Evolutionary conservation across 768 basidiomycete species (phyloP).

Genomic region (Amanita phalloides): DNA sequence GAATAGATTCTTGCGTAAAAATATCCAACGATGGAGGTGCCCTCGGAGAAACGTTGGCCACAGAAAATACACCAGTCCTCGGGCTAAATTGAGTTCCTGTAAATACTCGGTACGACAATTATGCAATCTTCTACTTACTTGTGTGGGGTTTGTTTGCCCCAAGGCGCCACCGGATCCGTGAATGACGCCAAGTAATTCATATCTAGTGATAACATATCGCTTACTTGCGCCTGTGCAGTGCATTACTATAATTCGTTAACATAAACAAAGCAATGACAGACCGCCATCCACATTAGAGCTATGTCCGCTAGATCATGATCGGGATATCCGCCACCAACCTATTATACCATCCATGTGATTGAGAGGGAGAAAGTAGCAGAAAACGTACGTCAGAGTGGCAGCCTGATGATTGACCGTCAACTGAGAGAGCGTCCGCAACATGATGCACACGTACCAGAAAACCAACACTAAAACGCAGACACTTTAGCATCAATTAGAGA

Average conservation of each 20-base stretch:
- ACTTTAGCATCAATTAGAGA: neutral
- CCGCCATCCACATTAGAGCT: conserved; percentile 55
- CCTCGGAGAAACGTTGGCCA: conserved; percentile 35
- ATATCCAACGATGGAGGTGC: conserved; percentile 33
- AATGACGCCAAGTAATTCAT: conserved; percentile 38
- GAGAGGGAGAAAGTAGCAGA: neutral
- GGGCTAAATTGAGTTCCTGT: conserved; percentile 25
- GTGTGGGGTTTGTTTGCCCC: conserved; percentile 56
- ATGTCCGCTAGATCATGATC: conserved; percentile 61
- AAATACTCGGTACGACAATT: neutral
- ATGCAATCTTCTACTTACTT: conserved; percentile 31
- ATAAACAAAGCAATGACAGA: conserved; percentile 20
- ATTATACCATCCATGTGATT: neutral
- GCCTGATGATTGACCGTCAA: conserved; percentile 11
- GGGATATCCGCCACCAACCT: conserved; percentile 65
- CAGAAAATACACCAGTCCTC: conserved; percentile 38
- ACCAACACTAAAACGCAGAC: conserved; percentile 48
- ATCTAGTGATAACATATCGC: conserved; percentile 46
- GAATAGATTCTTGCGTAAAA: conserved; percentile 48
- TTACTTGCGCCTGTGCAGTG: conserved; percentile 39
- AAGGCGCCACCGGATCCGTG: conserved; percentile 39
- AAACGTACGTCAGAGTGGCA: conserved; percentile 31
- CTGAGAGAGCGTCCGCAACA: neutral
- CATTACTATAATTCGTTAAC: neutral
- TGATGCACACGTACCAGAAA: conserved; percentile 35